Evolutionary conservation across 2,329 filamentous ascomycete genomes (phyloP).

Genomic region (Hypomyces rosellus): DNA sequence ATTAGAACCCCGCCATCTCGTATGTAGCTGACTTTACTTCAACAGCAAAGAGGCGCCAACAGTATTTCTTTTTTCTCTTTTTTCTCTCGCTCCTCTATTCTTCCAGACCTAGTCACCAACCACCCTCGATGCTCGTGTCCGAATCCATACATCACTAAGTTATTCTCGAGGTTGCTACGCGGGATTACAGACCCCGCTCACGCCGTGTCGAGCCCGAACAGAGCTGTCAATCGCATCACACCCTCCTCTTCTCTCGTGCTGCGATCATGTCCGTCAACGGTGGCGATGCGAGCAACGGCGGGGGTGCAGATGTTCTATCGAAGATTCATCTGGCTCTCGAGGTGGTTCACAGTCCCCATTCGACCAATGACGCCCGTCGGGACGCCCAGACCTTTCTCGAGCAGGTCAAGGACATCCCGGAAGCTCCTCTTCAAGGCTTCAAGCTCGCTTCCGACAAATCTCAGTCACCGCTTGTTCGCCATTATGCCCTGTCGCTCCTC

Average conservation of each 20-base stretch:
- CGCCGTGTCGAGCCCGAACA: conserved; percentile 11
- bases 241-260: conserved; percentile 1
- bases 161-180: conserved; percentile 6
- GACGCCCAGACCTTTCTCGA: conserved; percentile 85
- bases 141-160: not conserved
- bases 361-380: conserved; percentile 72
- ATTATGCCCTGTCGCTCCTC: conserved; percentile 88
- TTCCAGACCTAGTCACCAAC: not conserved
- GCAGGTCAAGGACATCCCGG: conserved; percentile 67
- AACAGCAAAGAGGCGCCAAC: not conserved
- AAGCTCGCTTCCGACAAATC: conserved; percentile 67
- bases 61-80: not conserved
- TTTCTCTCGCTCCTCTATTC: not conserved
- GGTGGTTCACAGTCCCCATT: conserved; percentile 76
- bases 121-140: conserved; percentile 9
- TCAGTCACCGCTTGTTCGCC: conserved; percentile 76
- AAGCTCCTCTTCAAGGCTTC: conserved; percentile 82
- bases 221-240: conserved; percentile 4
- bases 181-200: conserved; percentile 6
- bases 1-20: conserved; percentile 5
- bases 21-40: not conserved
- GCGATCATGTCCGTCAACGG: conserved; percentile 33
- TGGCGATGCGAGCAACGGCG: conserved; percentile 29
- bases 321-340: conserved; percentile 80
- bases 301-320: conserved; percentile 44